Percentiles rank a stretch among this genome's conserved stretches.
Evolutionary conservation across 176 grass and related monocot species (phyloP).

Genomic region (Hordeum marinum): DNA sequence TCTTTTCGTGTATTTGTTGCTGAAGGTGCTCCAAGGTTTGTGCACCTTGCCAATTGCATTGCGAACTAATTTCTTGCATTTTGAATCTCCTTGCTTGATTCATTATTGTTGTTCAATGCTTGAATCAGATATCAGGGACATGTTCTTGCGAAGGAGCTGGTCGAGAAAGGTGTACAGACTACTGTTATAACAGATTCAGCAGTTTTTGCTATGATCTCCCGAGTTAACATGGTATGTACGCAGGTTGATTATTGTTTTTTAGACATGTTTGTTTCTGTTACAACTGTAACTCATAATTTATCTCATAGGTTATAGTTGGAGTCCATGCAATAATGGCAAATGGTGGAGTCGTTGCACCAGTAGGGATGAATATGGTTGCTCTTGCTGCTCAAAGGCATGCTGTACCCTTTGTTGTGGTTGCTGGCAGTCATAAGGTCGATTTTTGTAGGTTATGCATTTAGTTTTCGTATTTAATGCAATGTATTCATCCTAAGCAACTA

Average conservation of each 20-base stretch:
- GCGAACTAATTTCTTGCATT: not conserved
- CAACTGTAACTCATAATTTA: conserved; percentile 13
- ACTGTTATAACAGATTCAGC: conserved; percentile 94
- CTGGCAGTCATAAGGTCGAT: conserved; percentile 89
- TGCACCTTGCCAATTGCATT: conserved; percentile 9
- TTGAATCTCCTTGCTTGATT: not conserved
- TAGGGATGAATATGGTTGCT: conserved; percentile 94
- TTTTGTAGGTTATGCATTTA: conserved; percentile 20
- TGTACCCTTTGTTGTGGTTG: conserved; percentile 96
- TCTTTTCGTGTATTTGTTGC: conserved; percentile 95
- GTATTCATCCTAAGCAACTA: not conserved
- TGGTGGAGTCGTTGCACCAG: conserved; percentile 92
- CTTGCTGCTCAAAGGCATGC: conserved; percentile 98
- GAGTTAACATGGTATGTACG: conserved; percentile 90
- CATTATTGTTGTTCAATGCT: conserved; percentile 10
- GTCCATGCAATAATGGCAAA: conserved; percentile 99
- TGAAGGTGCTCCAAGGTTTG: conserved; percentile 93
- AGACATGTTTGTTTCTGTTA: conserved; percentile 18
- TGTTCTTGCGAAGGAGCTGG: conserved; percentile 93
- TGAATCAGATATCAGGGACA: conserved; percentile 81
- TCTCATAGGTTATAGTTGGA: conserved; percentile 90
- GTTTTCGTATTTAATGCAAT: not conserved
- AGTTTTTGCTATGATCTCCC: conserved; percentile 98
- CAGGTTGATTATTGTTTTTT: not conserved
- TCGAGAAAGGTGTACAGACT: conserved; percentile 80